Evolutionary conservation across 352 stramenopile species (phyloP).

Genomic region (Globisporangium nunn): DNA sequence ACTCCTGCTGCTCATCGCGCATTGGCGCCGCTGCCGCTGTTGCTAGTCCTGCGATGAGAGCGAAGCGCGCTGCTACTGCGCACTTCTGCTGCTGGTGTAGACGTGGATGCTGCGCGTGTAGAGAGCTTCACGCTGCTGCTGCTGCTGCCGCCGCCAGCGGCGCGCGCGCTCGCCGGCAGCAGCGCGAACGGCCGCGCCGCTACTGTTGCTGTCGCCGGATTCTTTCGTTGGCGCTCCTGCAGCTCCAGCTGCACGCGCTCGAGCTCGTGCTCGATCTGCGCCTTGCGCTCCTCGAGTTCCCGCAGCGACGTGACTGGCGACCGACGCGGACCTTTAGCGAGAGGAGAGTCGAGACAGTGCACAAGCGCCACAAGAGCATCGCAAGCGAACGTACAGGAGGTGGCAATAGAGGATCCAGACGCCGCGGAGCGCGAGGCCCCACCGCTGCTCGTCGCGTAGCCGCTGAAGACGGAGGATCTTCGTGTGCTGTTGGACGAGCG

Average conservation of each 20-base stretch:
- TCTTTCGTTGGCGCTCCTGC: constrained; percentile 5
- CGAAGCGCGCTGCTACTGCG: neutral
- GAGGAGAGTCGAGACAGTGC: neutral
- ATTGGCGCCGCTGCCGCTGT: neutral
- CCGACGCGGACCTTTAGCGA: neutral
- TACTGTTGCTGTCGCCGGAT: neutral
- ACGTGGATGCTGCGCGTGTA: neutral
- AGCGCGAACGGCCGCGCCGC: constrained; percentile 10
- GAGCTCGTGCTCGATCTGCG: constrained; percentile 30
- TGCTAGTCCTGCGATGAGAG: neutral
- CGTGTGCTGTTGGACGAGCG: neutral
- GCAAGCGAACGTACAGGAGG: neutral
- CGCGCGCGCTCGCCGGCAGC: constrained; percentile 8
- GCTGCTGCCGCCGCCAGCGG: neutral
- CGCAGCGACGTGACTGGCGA: constrained; percentile 38
- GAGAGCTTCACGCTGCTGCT: neutral
- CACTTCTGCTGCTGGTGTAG: constrained; percentile 1
- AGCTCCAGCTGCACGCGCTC: constrained; percentile 15
- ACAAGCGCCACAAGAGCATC: neutral
- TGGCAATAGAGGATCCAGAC: neutral
- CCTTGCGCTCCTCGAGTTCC: constrained; percentile 48
- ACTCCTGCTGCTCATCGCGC: constrained; percentile 1
- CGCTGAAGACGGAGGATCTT: neutral
- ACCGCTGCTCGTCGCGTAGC: neutral
- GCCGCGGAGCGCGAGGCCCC: neutral